Evolutionary conservation across 345 rosid genomes (phyloP).

Genomic region (Linum trigynum): DNA sequence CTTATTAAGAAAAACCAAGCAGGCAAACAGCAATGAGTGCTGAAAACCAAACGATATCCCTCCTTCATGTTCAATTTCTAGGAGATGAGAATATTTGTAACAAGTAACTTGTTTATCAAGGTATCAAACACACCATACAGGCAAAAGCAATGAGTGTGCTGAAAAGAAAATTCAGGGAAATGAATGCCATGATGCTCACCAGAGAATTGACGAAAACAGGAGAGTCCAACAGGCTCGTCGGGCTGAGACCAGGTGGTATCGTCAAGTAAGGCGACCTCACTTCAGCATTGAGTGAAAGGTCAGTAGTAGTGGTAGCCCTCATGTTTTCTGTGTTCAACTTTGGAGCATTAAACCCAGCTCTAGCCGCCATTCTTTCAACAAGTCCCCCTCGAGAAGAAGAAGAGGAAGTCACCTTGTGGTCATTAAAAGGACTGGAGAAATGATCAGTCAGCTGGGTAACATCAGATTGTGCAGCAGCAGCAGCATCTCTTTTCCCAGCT

Average conservation of each 20-base stretch:
- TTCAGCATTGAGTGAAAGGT: constrained; percentile 17
- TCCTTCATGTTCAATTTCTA: neutral
- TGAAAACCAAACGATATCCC: neutral
- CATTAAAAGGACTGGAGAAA: constrained; percentile 19
- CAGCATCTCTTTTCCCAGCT: constrained; percentile 10
- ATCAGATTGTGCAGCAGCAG: constrained; percentile 20
- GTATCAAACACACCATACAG: neutral
- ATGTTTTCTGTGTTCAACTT: constrained; percentile 28
- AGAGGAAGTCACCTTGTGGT: constrained; percentile 32
- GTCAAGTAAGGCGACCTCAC: constrained; percentile 24
- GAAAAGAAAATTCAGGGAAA: neutral
- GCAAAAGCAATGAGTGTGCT: neutral
- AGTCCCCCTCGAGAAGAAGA: constrained; percentile 34
- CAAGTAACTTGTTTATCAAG: constrained; percentile 4
- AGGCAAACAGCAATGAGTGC: neutral
- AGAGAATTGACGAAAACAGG: constrained; percentile 26
- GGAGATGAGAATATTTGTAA: neutral
- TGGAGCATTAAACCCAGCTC: constrained; percentile 30
- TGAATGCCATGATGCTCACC: constrained; percentile 16
- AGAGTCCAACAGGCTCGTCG: constrained; percentile 24
- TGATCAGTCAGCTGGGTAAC: constrained; percentile 20
- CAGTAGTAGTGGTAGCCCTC: constrained; percentile 11
- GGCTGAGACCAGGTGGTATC: constrained; percentile 30
- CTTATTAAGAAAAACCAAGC: neutral
- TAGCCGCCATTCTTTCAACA: constrained; percentile 28